These are phyloP conservation scores for Berkeleyomyces rouxiae DNA, from an alignment of 2,329 filamentous ascomycete species.

Conservation along the genomic window DNA sequence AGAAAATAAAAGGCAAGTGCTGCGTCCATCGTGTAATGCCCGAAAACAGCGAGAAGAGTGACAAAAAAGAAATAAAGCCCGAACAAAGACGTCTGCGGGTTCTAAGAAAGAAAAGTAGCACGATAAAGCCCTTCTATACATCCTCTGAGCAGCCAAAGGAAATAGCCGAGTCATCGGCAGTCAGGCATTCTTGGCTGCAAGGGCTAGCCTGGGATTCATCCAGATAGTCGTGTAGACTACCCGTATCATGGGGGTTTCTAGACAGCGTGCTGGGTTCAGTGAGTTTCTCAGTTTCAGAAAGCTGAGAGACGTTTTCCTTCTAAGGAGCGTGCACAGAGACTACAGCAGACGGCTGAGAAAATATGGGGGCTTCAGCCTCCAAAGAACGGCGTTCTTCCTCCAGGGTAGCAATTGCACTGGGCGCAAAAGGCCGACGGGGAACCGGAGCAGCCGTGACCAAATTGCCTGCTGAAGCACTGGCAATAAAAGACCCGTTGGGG, in stretches of 20 bases:
- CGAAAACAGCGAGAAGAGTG: not conserved
- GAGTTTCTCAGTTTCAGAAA: not conserved
- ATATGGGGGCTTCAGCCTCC: slow-evolving; percentile 7
- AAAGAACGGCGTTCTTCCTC: slow-evolving; percentile 11
- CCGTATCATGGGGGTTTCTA: not conserved
- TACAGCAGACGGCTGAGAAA: slow-evolving; percentile 7
- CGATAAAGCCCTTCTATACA: not conserved
- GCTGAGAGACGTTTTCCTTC: slow-evolving; percentile 9
- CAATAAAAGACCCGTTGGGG: slow-evolving; percentile 3
- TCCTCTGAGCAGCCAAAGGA: not conserved
- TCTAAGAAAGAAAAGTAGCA: not conserved
- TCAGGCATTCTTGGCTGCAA: not conserved
- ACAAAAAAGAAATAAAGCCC: not conserved
- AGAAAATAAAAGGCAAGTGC: not conserved
- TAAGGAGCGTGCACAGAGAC: slow-evolving; percentile 12
- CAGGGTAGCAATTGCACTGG: slow-evolving; percentile 13
- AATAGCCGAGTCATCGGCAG: not conserved
- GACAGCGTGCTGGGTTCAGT: not conserved
- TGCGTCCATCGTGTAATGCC: not conserved
- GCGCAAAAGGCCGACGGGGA: slow-evolving; percentile 11
- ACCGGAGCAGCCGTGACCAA: slow-evolving; percentile 9
- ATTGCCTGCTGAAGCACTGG: not conserved
- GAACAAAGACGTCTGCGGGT: not conserved
- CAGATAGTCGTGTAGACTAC: not conserved
- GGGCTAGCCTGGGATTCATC: not conserved